Evolutionary conservation across 179 eudicot species (phyloP).

Genomic region (Drosera spatulata): DNA sequence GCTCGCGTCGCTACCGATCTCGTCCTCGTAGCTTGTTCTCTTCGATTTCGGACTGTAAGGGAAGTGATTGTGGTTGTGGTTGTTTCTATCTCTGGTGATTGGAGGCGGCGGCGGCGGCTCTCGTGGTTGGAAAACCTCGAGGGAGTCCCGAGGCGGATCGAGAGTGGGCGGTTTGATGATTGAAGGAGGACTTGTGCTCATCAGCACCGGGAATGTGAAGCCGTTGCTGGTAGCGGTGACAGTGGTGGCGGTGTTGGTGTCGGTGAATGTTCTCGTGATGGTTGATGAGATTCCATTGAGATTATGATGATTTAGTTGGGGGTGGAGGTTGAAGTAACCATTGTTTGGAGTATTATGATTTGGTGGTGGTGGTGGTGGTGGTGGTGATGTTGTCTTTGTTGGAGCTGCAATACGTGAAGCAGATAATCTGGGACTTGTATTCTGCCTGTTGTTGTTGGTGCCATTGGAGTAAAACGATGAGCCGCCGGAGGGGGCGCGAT

Average conservation of each 20-base stretch:
- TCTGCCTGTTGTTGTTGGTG: slow-evolving; percentile 1
- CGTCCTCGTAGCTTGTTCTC: slow-evolving; percentile 43
- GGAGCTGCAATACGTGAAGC: neutral
- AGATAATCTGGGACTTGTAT: slow-evolving; percentile 12
- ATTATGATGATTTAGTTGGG: neutral
- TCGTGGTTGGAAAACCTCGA: slow-evolving; percentile 60
- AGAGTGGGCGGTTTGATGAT: slow-evolving; percentile 12
- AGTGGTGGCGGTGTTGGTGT: slow-evolving; percentile 10
- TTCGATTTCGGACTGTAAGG: slow-evolving; percentile 35
- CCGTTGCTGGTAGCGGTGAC: slow-evolving; percentile 9
- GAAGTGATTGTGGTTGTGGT: neutral
- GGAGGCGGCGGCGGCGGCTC: neutral
- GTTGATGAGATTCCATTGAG: neutral
- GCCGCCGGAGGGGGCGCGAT: slow-evolving; percentile 13
- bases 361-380: slow-evolving; percentile 6
- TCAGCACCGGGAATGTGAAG: slow-evolving; percentile 33
- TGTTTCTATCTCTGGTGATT: neutral
- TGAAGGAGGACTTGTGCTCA: slow-evolving; percentile 10
- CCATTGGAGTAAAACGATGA: neutral
- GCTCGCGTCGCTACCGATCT: slow-evolving; percentile 73
- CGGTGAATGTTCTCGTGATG: slow-evolving; percentile 1
- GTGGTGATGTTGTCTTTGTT: neutral
- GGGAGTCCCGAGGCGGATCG: slow-evolving; percentile 51
- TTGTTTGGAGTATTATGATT: neutral
- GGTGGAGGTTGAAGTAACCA: slow-evolving; percentile 1